These are phyloP conservation scores for Terana coerulea DNA, from an alignment of 768 basidiomycete genomes.

Conservation along the genomic window DNA sequence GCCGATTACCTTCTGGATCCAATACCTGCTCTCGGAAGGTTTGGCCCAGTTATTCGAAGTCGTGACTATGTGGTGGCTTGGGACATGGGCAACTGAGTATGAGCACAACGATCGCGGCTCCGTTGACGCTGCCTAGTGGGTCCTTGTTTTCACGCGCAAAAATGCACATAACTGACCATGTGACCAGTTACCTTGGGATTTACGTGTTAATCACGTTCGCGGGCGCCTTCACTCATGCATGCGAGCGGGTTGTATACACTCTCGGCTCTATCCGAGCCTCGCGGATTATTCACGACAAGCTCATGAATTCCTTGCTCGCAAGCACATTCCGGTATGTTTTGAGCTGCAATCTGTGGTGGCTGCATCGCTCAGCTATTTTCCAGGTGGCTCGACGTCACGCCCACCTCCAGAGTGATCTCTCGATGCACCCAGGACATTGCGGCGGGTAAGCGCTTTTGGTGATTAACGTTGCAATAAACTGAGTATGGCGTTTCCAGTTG, in stretches of 20 bases:
- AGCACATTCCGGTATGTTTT: constrained; percentile 56
- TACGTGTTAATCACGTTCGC: constrained; percentile 37
- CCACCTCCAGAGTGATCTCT: constrained; percentile 54
- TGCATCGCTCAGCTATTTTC: constrained; percentile 4
- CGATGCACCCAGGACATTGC: constrained; percentile 65
- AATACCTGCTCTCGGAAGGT: constrained; percentile 17
- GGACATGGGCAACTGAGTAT: constrained; percentile 42
- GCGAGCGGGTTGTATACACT: constrained; percentile 31
- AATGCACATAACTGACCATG: background rate
- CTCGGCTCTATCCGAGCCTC: constrained; percentile 51
- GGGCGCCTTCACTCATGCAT: background rate
- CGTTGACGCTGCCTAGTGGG: constrained; percentile 32
- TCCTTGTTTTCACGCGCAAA: background rate
- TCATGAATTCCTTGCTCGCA: constrained; percentile 51
- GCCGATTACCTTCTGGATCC: constrained; percentile 26
- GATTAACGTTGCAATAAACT: background rate
- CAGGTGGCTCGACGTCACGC: constrained; percentile 49
- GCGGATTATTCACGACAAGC: constrained; percentile 44
- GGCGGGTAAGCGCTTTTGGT: constrained; percentile 19
- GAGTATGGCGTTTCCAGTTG: background rate
- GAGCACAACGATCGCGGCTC: constrained; percentile 23
- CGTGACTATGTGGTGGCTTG: constrained; percentile 39
- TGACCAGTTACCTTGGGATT: constrained; percentile 43
- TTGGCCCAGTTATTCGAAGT: constrained; percentile 18
- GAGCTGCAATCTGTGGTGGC: constrained; percentile 20